Conservation (phyloP, 805 yeast species). For the Millerozyma acaciae region DNA sequence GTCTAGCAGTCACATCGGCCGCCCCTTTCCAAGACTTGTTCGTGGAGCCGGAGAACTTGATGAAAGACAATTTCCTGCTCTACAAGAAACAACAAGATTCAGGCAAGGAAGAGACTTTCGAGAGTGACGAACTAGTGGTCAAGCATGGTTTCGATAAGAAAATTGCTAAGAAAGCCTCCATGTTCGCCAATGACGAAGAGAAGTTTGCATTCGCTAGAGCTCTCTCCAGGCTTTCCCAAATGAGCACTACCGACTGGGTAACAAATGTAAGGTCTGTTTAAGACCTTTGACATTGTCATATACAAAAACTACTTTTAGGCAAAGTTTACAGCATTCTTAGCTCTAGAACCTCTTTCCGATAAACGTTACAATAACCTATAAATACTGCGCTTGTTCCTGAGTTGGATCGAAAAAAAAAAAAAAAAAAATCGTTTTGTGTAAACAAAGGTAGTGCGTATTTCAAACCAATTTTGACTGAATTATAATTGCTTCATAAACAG, state of each 20-base stretch:
- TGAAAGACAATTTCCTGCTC: slow-evolving; percentile 43
- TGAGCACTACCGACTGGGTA: slow-evolving; percentile 93
- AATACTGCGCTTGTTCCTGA: too few species aligned
- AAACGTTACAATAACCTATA: too few species aligned
- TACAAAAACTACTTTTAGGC: too few species aligned
- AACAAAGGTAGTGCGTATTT: too few species aligned
- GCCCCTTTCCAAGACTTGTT: slow-evolving; percentile 81
- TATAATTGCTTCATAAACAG: too few species aligned
- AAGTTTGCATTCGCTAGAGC: slow-evolving; percentile 96
- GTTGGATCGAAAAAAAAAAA: too few species aligned
- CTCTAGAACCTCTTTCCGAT: too few species aligned
- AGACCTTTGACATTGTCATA: too few species aligned
- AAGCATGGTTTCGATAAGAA: slow-evolving; percentile 74
- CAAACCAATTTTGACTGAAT: too few species aligned
- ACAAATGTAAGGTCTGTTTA: slow-evolving; percentile 30
- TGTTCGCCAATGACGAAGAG: slow-evolving; percentile 92
- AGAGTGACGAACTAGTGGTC: slow-evolving; percentile 60
- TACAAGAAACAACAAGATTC: slow-evolving; percentile 38
- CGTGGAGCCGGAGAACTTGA: slow-evolving; percentile 71
- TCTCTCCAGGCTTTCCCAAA: slow-evolving; percentile 81
- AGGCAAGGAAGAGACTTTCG: slow-evolving; percentile 37
- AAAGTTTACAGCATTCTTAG: too few species aligned
- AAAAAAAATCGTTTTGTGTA: too few species aligned
- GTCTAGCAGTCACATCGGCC: slow-evolving; percentile 85
- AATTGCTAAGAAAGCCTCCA: slow-evolving; percentile 63